Evolutionary conservation across 768 basidiomycete genomes (phyloP), one percentile per base, ranked within the genome.

Genomic region (Naematelia aurantialba): DNA sequence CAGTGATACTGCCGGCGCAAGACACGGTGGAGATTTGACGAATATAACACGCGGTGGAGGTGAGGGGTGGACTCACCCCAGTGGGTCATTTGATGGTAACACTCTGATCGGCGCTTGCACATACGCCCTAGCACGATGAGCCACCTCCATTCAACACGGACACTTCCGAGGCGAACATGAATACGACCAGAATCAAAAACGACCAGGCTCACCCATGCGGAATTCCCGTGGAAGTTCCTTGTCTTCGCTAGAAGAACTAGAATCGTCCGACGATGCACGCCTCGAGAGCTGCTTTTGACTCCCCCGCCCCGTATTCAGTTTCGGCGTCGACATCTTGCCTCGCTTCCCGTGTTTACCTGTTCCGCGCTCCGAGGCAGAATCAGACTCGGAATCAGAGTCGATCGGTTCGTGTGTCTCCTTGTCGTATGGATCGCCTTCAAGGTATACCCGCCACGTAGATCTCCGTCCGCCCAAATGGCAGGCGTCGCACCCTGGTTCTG

Each of bases 361-460:
- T 2, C n/a, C n/a, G n/a, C n/a, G n/a, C n/a, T 50, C 60, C 44
- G 56, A 48, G 17, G 58, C 52, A n/a, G 19, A 17, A 61, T 91
- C 88, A 62, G 89, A 87, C 22, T 53, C 55, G 4, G 57, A 60
- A 0, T 57, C 63, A 17, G 48, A 26, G 17, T 60, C 54, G 21
- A 71, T 45, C 21, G 59, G 45, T 48, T 86, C 82, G 60, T 87
- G 91, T 44, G 87, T 88, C 55, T 81, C 73, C n/a, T 66, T 72
- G 66, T 90, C 82, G 71, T 93, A 94, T n/a, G 84, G 81, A 10
- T 76, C 66, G 4, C 91, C 91, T 52, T 80, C 81, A 39, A 92
- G 68, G 48, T 82, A 79, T 0, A 86, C 88, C 11, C 81, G 61
- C 5, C 85, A 66, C 5, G 84, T 88, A 22, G 89, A 88, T 66